These are phyloP conservation scores for Pichia inconspicua DNA, from an alignment of 1,139 yeast genomes.

Conservation along the genomic window DNA sequence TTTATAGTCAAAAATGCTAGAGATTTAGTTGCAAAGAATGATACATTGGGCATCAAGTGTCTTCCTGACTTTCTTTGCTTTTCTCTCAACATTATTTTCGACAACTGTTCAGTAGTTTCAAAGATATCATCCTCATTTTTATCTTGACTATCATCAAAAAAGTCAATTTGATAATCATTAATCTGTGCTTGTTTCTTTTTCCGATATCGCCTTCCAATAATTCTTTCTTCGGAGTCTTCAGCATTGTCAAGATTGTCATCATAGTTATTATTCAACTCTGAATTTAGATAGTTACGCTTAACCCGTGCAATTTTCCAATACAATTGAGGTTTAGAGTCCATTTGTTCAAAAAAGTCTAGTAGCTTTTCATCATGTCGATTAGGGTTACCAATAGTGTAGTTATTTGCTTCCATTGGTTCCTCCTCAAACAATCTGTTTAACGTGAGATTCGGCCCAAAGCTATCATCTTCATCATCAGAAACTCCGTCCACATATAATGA, in stretches of 20 bases:
- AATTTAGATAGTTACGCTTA: conserved; percentile 3
- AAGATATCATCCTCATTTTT: conserved; percentile 33
- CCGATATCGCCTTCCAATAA: not conserved
- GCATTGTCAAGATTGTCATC: not conserved
- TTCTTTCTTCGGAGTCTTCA: not conserved
- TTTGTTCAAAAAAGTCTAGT: conserved; percentile 35
- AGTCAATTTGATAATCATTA: conserved; percentile 20
- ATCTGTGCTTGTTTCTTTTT: not conserved
- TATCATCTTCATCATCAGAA: conserved; percentile 54
- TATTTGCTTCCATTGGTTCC: conserved; percentile 28
- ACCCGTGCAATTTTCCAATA: conserved; percentile 69
- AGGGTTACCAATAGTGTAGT: conserved; percentile 19
- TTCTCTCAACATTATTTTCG: conserved; percentile 25
- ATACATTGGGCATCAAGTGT: conserved; percentile 42
- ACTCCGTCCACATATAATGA: conserved; percentile 27
- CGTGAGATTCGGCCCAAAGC: conserved; percentile 37
- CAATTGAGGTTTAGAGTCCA: conserved; percentile 65
- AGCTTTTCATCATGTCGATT: conserved; percentile 20
- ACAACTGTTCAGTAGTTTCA: conserved; percentile 25
- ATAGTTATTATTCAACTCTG: not conserved
- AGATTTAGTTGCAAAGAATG: conserved; percentile 41
- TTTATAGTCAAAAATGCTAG: conserved; percentile 43
- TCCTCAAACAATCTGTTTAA: conserved; percentile 26
- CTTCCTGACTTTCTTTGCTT: conserved; percentile 22
- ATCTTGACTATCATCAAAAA: conserved; percentile 33